These are phyloP conservation scores for Syncephalastrum monosporum DNA, from an alignment of 371 early-diverging fungal genomes.

Conservation along the genomic window DNA sequence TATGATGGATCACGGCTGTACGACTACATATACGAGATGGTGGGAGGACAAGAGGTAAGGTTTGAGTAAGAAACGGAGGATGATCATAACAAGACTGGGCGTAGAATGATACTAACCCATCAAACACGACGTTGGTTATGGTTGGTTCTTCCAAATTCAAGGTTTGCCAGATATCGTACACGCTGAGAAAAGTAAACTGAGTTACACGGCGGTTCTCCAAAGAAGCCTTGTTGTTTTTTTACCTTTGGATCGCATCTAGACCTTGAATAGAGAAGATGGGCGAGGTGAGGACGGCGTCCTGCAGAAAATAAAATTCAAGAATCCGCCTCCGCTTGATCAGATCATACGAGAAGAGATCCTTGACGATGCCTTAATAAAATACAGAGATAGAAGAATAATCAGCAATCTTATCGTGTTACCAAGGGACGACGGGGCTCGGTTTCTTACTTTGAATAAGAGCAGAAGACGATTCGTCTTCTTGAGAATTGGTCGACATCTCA, in stretches of 20 bases:
- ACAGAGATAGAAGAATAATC: too few species aligned
- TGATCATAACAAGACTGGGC: too few species aligned
- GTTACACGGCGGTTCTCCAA: background rate
- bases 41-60: background rate
- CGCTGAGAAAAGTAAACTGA: constrained; percentile 14
- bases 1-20: constrained; percentile 55
- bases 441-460: too few species aligned
- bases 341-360: constrained; percentile 29
- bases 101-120: constrained; percentile 21
- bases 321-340: constrained; percentile 22
- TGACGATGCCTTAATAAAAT: constrained; percentile 17
- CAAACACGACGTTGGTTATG: constrained; percentile 44
- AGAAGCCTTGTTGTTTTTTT: constrained; percentile 1
- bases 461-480: too few species aligned
- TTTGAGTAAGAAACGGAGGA: background rate
- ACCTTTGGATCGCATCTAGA: constrained; percentile 39
- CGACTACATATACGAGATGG: constrained; percentile 30
- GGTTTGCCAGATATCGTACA: constrained; percentile 47
- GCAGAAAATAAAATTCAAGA: constrained; percentile 25
- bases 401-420: too few species aligned
- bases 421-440: too few species aligned
- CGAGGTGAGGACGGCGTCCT: constrained; percentile 29
- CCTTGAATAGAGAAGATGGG: constrained; percentile 48
- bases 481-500: too few species aligned
- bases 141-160: constrained; percentile 47